Conservation (phyloP, 1,284 basidiomycete genomes). For the Apiotrichum porosum region DNA sequence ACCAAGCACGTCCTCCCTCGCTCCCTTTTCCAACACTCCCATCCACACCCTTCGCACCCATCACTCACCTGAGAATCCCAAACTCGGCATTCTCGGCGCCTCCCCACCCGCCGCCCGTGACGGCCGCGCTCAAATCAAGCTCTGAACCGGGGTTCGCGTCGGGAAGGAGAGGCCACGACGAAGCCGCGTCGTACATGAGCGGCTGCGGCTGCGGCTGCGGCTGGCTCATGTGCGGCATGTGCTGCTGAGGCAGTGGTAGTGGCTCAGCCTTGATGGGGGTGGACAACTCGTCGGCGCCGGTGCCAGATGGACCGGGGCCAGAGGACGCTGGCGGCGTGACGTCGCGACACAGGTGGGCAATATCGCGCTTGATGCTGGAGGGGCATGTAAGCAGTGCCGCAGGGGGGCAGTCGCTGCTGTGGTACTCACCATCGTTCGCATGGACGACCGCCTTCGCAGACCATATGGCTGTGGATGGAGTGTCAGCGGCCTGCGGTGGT, state of each 20-base stretch:
- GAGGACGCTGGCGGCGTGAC: slow-evolving; percentile 57
- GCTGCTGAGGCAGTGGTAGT: slow-evolving; percentile 2
- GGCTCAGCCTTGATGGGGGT: not conserved
- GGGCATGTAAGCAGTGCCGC: slow-evolving; percentile 2
- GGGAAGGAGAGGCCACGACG: slow-evolving; percentile 38
- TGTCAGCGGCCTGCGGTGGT: slow-evolving; percentile 1
- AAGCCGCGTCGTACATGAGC: slow-evolving; percentile 10
- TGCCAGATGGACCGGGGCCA: too few species aligned
- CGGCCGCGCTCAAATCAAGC: not conserved
- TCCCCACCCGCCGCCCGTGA: slow-evolving; percentile 8
- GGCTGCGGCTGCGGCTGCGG: slow-evolving; percentile 1
- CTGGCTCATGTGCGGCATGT: not conserved
- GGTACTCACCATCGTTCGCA: slow-evolving; percentile 77
- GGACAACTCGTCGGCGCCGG: not conserved
- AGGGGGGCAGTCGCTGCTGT: too few species aligned
- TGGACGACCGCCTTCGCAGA: slow-evolving; percentile 76
- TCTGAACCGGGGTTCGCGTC: slow-evolving; percentile 17
- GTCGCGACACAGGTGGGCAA: slow-evolving; percentile 84
- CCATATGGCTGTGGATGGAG: slow-evolving; percentile 55
- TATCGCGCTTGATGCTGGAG: slow-evolving; percentile 79
- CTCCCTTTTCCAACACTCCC: not conserved
- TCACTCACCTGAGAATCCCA: slow-evolving; percentile 10
- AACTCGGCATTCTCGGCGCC: slow-evolving; percentile 16
- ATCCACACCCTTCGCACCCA: slow-evolving; percentile 6
- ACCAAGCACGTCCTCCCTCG: too few species aligned